A percentile compares a stretch with the other conserved stretches of the same genome.
phyloP scores from a whole-genome alignment of 139 green algal genomes.

The Chlamydomonas sphaeroides region DNA sequence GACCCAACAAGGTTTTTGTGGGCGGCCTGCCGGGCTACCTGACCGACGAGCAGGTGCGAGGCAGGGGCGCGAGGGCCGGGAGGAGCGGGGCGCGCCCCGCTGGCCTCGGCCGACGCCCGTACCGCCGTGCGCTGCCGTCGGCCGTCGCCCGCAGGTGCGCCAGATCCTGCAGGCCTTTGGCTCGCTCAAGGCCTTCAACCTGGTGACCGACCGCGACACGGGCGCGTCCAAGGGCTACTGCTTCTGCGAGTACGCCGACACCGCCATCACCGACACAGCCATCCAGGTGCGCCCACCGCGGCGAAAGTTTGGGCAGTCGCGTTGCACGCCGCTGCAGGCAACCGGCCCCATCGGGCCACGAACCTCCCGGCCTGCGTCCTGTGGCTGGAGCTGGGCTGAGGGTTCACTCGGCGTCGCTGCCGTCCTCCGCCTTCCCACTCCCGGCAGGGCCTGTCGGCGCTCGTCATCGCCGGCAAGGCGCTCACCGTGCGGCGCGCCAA shows the following conservation, averaged over 20 bases:
- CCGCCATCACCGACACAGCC: conserved; percentile 38
- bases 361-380: no score
- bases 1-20: conserved; percentile 58
- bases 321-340: neutral
- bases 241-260: conserved; percentile 58
- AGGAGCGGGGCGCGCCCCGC: no score
- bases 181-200: conserved; percentile 56
- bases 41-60: conserved; percentile 63
- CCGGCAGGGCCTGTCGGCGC: conserved; percentile 43
- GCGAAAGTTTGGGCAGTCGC: no score
- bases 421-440: neutral
- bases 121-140: no score
- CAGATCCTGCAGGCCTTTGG: conserved; percentile 60
- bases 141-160: conserved; percentile 45
- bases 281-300: conserved; percentile 48
- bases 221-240: conserved; percentile 47
- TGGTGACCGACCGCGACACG: conserved; percentile 53
- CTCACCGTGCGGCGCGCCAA: conserved; percentile 46
- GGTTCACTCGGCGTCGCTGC: no score
- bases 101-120: no score
- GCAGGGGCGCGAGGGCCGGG: no score
- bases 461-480: conserved; percentile 40
- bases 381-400: neutral
- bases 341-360: neutral
- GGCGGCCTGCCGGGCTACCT: conserved; percentile 54